Evolutionary conservation across 1,139 yeast species (phyloP).

Genomic region (Kluyveromyces marxianus): DNA sequence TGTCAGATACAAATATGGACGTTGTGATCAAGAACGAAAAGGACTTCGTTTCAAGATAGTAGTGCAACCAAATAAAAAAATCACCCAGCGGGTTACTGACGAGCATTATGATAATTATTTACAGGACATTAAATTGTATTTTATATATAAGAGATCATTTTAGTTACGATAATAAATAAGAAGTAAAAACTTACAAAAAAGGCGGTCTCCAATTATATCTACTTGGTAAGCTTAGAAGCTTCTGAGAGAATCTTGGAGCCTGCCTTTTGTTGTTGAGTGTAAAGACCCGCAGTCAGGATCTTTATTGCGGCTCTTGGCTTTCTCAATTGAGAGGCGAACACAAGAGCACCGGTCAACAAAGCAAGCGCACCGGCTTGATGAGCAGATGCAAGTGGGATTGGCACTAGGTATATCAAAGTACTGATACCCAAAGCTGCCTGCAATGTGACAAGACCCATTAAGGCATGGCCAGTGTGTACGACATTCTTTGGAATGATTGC

Average conservation of each 20-base stretch:
- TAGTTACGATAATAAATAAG: not conserved
- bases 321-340: conserved; percentile 62
- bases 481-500: conserved; percentile 57
- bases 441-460: conserved; percentile 73
- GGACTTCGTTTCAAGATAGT: conserved; percentile 12
- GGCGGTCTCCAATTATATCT: not conserved
- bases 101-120: too few relatives aligned
- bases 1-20: conserved; percentile 52
- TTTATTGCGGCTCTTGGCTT: conserved; percentile 51
- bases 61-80: not conserved
- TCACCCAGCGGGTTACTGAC: not conserved
- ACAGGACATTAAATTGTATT: not conserved
- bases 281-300: conserved; percentile 29
- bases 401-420: conserved; percentile 82
- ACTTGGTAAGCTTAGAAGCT: conserved; percentile 31
- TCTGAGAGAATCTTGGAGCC: conserved; percentile 31
- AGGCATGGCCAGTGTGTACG: conserved; percentile 49
- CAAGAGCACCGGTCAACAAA: conserved; percentile 67
- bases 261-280: conserved; percentile 25
- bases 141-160: not conserved
- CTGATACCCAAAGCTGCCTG: conserved; percentile 84
- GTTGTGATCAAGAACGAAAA: conserved; percentile 33
- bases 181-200: not conserved
- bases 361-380: conserved; percentile 98
- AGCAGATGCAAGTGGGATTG: conserved; percentile 85